Evolutionary conservation across 23 red algal species (phyloP).

Genomic region (Gracilaria gracilis): DNA sequence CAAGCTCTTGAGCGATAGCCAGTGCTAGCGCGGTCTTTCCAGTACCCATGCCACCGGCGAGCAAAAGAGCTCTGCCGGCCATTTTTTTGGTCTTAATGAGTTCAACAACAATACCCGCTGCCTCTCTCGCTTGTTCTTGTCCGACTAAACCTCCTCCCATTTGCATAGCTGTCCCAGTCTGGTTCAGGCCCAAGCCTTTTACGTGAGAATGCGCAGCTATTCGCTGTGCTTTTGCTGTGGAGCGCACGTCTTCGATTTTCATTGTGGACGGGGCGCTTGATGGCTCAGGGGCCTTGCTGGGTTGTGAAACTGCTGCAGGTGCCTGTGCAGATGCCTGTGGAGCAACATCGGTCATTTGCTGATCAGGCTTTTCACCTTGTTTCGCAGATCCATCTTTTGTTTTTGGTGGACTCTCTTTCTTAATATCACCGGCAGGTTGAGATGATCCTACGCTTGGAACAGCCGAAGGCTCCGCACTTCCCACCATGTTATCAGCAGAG

Average conservation of each 20-base stretch:
- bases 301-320: background rate
- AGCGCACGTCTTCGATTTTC: constrained; percentile 82
- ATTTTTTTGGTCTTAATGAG: constrained; percentile 96
- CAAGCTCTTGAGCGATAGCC: constrained; percentile 89
- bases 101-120: constrained; percentile 93
- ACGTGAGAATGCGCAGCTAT: constrained; percentile 96
- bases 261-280: constrained; percentile 45
- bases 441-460: constrained; percentile 5
- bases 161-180: constrained; percentile 71
- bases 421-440: background rate
- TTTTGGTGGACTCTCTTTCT: constrained; percentile 11
- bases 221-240: constrained; percentile 73
- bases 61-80: constrained; percentile 88
- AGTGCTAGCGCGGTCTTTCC: constrained; percentile 94
- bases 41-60: constrained; percentile 89
- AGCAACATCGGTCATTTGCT: constrained; percentile 50
- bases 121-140: constrained; percentile 91
- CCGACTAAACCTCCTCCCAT: constrained; percentile 91
- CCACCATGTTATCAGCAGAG: constrained; percentile 1
- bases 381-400: background rate
- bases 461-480: constrained; percentile 20
- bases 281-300: background rate
- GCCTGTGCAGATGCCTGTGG: constrained; percentile 2
- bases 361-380: constrained; percentile 37
- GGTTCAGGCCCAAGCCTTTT: constrained; percentile 88